phyloP scores from a whole-genome alignment of 495 filamentous ascomycete species.

The Penicillium taxi region DNA sequence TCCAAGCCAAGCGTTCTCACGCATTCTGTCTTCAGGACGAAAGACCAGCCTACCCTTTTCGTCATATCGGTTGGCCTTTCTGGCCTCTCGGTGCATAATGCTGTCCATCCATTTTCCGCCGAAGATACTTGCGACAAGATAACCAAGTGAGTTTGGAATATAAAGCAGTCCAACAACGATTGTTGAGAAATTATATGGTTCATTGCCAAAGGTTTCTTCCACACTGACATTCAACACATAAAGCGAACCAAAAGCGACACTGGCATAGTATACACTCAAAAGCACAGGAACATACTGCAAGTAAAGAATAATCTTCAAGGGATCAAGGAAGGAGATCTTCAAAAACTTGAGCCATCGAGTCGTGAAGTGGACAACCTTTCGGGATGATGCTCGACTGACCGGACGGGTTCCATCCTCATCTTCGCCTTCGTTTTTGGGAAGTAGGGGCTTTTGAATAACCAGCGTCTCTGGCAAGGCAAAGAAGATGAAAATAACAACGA shows the following conservation, averaged over 20 bases:
- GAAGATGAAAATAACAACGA: slow-evolving; percentile 53
- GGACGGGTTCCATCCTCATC: slow-evolving; percentile 16
- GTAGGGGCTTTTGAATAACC: slow-evolving; percentile 14
- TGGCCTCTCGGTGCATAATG: slow-evolving; percentile 81
- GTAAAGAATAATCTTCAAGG: slow-evolving; percentile 68
- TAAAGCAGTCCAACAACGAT: slow-evolving; percentile 75
- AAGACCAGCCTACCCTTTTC: slow-evolving; percentile 60
- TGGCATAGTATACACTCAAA: slow-evolving; percentile 73
- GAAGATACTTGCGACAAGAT: slow-evolving; percentile 60
- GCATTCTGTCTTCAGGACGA: slow-evolving; percentile 81
- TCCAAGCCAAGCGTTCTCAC: slow-evolving; percentile 81
- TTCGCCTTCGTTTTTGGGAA: slow-evolving; percentile 12
- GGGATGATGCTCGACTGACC: slow-evolving; percentile 54
- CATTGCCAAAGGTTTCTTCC: slow-evolving; percentile 60
- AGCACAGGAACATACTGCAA: slow-evolving; percentile 74
- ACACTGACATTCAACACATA: slow-evolving; percentile 86
- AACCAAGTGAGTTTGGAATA: slow-evolving; percentile 73
- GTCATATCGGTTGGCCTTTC: slow-evolving; percentile 62
- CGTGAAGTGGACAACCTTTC: slow-evolving; percentile 51
- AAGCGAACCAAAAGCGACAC: slow-evolving; percentile 71
- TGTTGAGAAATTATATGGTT: slow-evolving; percentile 68
- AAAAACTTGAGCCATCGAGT: slow-evolving; percentile 43
- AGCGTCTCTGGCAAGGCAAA: slow-evolving; percentile 69
- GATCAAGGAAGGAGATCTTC: slow-evolving; percentile 69
- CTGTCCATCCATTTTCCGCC: slow-evolving; percentile 83